A percentile compares a stretch with the other conserved stretches of the same genome.
These are phyloP conservation scores for Tephrocybe sp. DNA, from an alignment of 768 basidiomycete species.

Conservation along the genomic window DNA sequence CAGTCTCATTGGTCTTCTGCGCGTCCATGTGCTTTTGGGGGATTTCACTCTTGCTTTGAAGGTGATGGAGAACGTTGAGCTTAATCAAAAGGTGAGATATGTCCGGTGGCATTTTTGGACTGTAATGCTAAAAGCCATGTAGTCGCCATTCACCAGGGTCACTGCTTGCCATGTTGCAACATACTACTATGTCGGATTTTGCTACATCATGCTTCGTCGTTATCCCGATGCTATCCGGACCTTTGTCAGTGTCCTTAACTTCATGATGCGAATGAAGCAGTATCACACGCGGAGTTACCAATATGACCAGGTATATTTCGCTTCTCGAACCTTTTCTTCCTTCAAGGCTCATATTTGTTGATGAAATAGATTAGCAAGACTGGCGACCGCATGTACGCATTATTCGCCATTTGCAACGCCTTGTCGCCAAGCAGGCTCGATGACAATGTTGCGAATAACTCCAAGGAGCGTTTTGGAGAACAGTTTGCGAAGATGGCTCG, in stretches of 20 bases:
- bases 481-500: conserved; percentile 83
- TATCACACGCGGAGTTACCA: conserved; percentile 97
- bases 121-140: conserved; percentile 13
- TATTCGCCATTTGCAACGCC: conserved; percentile 91
- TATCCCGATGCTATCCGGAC: conserved; percentile 95
- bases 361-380: conserved; percentile 85
- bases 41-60: conserved; percentile 95
- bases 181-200: conserved; percentile 95
- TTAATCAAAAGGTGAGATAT: conserved; percentile 73
- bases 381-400: conserved; percentile 95
- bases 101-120: background rate
- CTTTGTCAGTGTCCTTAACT: conserved; percentile 90
- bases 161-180: conserved; percentile 96
- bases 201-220: conserved; percentile 92
- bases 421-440: conserved; percentile 91
- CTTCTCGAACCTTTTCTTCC: background rate
- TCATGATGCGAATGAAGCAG: conserved; percentile 94
- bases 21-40: conserved; percentile 94
- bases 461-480: conserved; percentile 93
- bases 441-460: conserved; percentile 90
- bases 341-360: background rate
- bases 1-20: conserved; percentile 90
- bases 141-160: conserved; percentile 88
- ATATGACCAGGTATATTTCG: conserved; percentile 74
- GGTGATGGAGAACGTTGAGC: conserved; percentile 91